A percentile compares a stretch with the other conserved stretches of the same genome.
Conservation (phyloP, 108 stramenopile species). For the Cyclotella cryptica region DNA sequence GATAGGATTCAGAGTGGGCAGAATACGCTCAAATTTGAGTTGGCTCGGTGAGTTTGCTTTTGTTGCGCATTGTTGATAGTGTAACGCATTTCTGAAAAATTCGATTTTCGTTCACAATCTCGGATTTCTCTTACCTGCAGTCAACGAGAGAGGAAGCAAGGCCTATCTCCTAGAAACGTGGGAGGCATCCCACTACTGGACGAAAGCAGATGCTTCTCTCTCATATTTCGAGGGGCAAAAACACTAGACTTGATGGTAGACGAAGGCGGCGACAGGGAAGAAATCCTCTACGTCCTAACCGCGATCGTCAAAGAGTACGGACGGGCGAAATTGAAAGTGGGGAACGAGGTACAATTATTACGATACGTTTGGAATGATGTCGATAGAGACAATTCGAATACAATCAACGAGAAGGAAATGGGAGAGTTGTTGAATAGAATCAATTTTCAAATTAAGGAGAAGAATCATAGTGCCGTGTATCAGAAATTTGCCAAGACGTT, state of each 20-base stretch:
- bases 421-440: constrained; percentile 54
- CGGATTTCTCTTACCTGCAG: too few relatives aligned
- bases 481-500: constrained; percentile 74
- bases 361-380: constrained; percentile 49
- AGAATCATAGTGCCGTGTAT: constrained; percentile 53
- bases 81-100: neutral
- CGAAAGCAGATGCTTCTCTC: constrained; percentile 72
- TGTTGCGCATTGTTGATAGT: neutral
- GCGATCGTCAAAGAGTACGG: constrained; percentile 64
- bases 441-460: constrained; percentile 50
- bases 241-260: constrained; percentile 82
- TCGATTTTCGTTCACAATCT: neutral
- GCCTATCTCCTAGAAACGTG: constrained; percentile 27
- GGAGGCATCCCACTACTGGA: constrained; percentile 54
- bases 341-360: constrained; percentile 70
- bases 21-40: constrained; percentile 67
- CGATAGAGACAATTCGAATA: constrained; percentile 64
- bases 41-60: constrained; percentile 33
- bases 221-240: constrained; percentile 81
- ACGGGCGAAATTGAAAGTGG: constrained; percentile 66
- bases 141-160: constrained; percentile 52
- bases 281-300: constrained; percentile 72
- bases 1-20: constrained; percentile 85
- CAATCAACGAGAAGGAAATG: constrained; percentile 64
- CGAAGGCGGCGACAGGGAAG: constrained; percentile 60